phyloP scores from a whole-genome alignment of 805 yeast genomes.

The Candida schatavii region DNA sequence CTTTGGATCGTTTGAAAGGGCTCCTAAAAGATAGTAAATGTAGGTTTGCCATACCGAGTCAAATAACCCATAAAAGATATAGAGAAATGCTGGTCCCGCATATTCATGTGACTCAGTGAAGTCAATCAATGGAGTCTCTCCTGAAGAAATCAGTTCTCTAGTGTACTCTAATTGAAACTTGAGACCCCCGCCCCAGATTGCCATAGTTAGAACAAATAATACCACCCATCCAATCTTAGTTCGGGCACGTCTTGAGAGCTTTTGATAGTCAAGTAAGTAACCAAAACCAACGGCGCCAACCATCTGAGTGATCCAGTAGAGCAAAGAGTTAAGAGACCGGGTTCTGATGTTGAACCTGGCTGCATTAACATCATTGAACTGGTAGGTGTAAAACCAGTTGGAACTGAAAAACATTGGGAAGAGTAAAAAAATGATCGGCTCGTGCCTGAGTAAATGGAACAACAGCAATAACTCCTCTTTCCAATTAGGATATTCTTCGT shows the following conservation, averaged over 20 bases:
- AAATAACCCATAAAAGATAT: constrained; percentile 57
- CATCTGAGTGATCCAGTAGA: constrained; percentile 62
- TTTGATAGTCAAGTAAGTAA: constrained; percentile 42
- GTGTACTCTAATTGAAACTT: constrained; percentile 43
- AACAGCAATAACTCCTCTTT: constrained; percentile 44
- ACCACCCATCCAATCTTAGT: constrained; percentile 45
- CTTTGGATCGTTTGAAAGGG: constrained; percentile 55
- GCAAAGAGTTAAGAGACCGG: constrained; percentile 56
- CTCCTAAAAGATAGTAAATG: constrained; percentile 57
- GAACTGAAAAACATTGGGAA: constrained; percentile 64
- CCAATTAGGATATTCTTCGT: constrained; percentile 44
- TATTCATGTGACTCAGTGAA: constrained; percentile 41
- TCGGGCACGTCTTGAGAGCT: constrained; percentile 40
- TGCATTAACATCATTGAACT: constrained; percentile 56
- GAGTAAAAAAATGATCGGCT: constrained; percentile 46
- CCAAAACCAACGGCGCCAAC: constrained; percentile 54
- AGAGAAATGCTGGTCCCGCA: constrained; percentile 59
- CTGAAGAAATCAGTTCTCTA: constrained; percentile 35
- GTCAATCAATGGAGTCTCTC: constrained; percentile 29
- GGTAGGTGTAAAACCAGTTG: constrained; percentile 67
- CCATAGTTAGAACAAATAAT: constrained; percentile 39
- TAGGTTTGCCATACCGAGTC: constrained; percentile 62
- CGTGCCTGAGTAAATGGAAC: constrained; percentile 31
- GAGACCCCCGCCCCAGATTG: constrained; percentile 60
- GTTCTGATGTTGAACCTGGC: constrained; percentile 57